phyloP scores from a whole-genome alignment of 768 basidiomycete genomes.

The Auriscalpium vulgare region DNA sequence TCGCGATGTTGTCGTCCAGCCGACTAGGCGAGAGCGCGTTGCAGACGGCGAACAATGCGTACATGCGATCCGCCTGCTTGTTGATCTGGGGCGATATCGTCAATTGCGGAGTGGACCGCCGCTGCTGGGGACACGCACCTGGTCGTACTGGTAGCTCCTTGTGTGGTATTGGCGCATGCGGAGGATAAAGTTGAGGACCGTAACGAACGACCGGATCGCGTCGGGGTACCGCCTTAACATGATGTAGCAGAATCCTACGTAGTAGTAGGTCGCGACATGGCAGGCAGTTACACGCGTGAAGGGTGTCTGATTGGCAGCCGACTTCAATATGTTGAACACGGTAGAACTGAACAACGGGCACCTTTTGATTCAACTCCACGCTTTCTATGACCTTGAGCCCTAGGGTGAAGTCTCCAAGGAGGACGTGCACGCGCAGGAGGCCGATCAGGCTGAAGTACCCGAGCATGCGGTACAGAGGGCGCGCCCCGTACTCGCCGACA shows the following conservation, averaged over 20 bases:
- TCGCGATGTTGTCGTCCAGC: conserved; percentile 90
- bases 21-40: conserved; percentile 88
- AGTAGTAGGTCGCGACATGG: conserved; percentile 91
- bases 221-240: conserved; percentile 93
- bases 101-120: neutral
- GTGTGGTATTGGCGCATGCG: conserved; percentile 97
- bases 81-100: conserved; percentile 53
- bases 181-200: conserved; percentile 90
- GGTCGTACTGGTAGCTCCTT: conserved; percentile 92
- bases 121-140: conserved; percentile 36
- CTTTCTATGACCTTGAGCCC: conserved; percentile 93
- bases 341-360: conserved; percentile 13
- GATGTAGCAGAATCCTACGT: conserved; percentile 95
- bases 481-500: conserved; percentile 85
- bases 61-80: conserved; percentile 98
- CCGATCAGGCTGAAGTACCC: conserved; percentile 97
- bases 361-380: conserved; percentile 88
- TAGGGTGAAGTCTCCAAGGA: conserved; percentile 92
- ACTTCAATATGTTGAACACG: neutral
- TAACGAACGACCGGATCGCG: conserved; percentile 89
- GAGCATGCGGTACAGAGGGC: conserved; percentile 87
- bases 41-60: conserved; percentile 90
- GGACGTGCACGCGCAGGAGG: conserved; percentile 88
- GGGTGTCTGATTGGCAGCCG: conserved; percentile 46
- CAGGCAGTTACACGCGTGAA: conserved; percentile 94